Evolutionary conservation across 331 rosid genomes (phyloP).

Genomic region (Quercus lobata): DNA sequence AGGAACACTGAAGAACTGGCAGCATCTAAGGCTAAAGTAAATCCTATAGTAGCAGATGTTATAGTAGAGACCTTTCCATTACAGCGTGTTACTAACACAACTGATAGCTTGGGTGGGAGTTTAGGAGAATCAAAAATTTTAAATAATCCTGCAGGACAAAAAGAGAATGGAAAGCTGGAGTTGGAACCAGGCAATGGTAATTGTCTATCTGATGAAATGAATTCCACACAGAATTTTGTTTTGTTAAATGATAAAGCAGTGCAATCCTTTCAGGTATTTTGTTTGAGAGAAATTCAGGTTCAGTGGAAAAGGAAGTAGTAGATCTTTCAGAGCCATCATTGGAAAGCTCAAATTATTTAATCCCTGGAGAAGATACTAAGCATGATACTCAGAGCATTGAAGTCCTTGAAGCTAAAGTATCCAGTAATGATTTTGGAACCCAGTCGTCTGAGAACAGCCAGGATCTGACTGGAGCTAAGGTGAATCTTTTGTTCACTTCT

Average conservation of each 20-base stretch:
- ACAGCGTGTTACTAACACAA: slow-evolving; percentile 27
- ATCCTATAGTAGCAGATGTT: slow-evolving; percentile 39
- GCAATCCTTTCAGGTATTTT: slow-evolving; percentile 23
- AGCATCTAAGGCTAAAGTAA: slow-evolving; percentile 24
- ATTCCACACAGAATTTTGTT: slow-evolving; percentile 17
- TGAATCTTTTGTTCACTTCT: neutral
- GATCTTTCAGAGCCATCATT: slow-evolving; percentile 19
- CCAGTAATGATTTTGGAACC: slow-evolving; percentile 23
- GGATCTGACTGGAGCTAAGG: slow-evolving; percentile 38
- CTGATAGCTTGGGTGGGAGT: slow-evolving; percentile 25
- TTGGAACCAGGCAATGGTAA: slow-evolving; percentile 12
- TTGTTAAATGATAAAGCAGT: slow-evolving; percentile 30
- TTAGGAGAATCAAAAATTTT: slow-evolving; percentile 28
- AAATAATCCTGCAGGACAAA: slow-evolving; percentile 22
- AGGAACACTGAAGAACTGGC: slow-evolving; percentile 31
- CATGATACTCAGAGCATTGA: slow-evolving; percentile 20
- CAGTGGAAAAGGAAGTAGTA: slow-evolving; percentile 30
- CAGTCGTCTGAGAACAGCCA: slow-evolving; percentile 38
- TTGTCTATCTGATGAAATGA: slow-evolving; percentile 20
- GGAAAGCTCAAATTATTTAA: slow-evolving; percentile 31
- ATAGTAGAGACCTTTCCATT: slow-evolving; percentile 79
- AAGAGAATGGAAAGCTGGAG: slow-evolving; percentile 25
- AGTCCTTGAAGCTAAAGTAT: slow-evolving; percentile 28
- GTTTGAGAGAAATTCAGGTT: slow-evolving; percentile 16
- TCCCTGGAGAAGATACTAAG: slow-evolving; percentile 7